phyloP scores from a whole-genome alignment of 2,329 filamentous ascomycete genomes.

The Lachnellula subtilissima region DNA sequence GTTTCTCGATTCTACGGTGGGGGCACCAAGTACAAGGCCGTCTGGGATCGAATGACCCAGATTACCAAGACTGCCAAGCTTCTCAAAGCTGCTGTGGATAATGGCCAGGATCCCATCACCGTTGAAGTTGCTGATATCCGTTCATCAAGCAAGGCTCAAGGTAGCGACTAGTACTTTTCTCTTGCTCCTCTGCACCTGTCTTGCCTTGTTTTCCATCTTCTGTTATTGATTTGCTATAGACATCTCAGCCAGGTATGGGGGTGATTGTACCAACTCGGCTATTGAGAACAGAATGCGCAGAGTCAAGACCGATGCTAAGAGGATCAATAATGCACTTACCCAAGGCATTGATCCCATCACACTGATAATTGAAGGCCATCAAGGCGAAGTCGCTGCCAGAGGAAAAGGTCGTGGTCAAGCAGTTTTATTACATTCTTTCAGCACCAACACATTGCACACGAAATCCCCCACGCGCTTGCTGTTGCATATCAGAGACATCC shows the following conservation, averaged over 20 bases:
- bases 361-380: conserved; percentile 23
- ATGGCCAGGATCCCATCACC: conserved; percentile 17
- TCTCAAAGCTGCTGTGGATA: conserved; percentile 19
- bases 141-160: conserved; percentile 16
- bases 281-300: conserved; percentile 38
- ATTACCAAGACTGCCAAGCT: conserved; percentile 17
- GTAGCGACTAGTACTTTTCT: conserved; percentile 3
- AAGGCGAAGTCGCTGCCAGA: conserved; percentile 4
- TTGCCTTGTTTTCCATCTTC: not conserved
- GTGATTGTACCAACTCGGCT: conserved; percentile 32
- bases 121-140: conserved; percentile 12
- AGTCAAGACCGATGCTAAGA: conserved; percentile 36
- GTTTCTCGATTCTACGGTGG: conserved; percentile 19
- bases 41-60: conserved; percentile 18
- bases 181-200: not conserved
- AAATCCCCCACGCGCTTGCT: no score
- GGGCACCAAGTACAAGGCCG: conserved; percentile 17
- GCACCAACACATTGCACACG: conserved; percentile 4
- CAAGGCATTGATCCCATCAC: conserved; percentile 33
- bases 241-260: conserved; percentile 27
- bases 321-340: conserved; percentile 31
- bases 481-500: conserved; percentile 30
- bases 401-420: conserved; percentile 7
- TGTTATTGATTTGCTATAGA: conserved; percentile 22
- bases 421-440: not conserved